Evolutionary conservation across 1,139 yeast species (phyloP).

Genomic region (Debaryomyces coudertii): DNA sequence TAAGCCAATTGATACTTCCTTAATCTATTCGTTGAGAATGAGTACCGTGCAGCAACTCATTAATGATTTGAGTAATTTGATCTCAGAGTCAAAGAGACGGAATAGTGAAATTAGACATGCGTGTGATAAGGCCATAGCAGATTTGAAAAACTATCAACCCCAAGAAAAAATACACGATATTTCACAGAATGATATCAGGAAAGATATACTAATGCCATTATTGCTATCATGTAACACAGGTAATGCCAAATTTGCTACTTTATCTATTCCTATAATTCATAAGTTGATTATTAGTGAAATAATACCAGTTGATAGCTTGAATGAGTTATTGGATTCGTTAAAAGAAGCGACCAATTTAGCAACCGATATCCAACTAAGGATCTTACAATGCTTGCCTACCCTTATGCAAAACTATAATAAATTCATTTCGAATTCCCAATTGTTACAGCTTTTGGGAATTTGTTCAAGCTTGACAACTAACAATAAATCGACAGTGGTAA

Average conservation of each 20-base stretch:
- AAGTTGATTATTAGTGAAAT: conserved; percentile 52
- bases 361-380: conserved; percentile 80
- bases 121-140: conserved; percentile 61
- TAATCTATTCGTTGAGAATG: conserved; percentile 23
- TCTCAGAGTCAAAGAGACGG: conserved; percentile 72
- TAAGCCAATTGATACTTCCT: not conserved
- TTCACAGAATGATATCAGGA: conserved; percentile 27
- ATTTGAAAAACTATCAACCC: conserved; percentile 38
- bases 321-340: conserved; percentile 63
- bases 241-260: conserved; percentile 70
- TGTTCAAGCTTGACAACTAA: conserved; percentile 73
- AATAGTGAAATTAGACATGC: conserved; percentile 67
- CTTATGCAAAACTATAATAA: conserved; percentile 65
- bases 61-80: conserved; percentile 60
- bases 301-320: conserved; percentile 55
- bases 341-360: conserved; percentile 76
- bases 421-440: conserved; percentile 55
- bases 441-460: conserved; percentile 64
- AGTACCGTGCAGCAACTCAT: conserved; percentile 48
- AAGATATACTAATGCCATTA: conserved; percentile 69
- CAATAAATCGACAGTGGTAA: conserved; percentile 73
- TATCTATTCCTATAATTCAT: conserved; percentile 72
- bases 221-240: conserved; percentile 72
- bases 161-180: conserved; percentile 16
- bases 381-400: conserved; percentile 82